Base-by-base conservation (phyloP, 257 asterid genomes). In the Eustoma russellianum region DNA sequence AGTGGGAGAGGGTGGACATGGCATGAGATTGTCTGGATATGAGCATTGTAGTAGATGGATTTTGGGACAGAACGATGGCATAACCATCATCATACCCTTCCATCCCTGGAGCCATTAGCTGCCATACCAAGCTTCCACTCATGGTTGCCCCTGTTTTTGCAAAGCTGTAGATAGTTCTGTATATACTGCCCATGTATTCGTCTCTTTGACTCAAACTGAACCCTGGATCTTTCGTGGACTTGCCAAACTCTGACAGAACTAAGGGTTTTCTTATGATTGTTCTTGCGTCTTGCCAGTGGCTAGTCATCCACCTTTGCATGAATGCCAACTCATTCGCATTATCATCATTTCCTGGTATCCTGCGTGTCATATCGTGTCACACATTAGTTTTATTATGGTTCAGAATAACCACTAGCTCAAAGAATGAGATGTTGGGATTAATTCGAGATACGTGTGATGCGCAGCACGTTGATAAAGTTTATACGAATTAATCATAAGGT, bases 71-170 rank as follows among this genome's bases (percentile, higher is more conserved):
- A 7, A 79, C 68, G 41, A 79, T 66, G 15, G 63, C 75, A 55
- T 76, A 76, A 1, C 81, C 87, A 16, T 76, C 83, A 11, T 53
- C 17, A 15, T 49, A 66, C 0, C 71, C 24, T 14, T 66, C 76
- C 87, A 76, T 76, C 18, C 73, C 78, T 43, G 69, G 71, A 8
- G 66, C 83, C 55, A 71, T 28, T 24, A 80, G 48, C 41, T 80
- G 81, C 87, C 87, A 79, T 6, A 74, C 66, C 67, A 79, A 59
- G 3, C 71, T 65, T 0, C 87, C 83, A 7, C 73, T 70, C 38
- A 79, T 19, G 30, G 30, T 24, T 14, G 67, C 75, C 28, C 86
- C 79, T 1, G 53, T 50, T 53, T 66, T 65, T 0, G 86, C 86
- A 10, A 53, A 68, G 2, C 68, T 51, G 9, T 75, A 76, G 5